Conservation (phyloP, 1,139 yeast genomes). For the Saccharomyces hybrid region DNA sequence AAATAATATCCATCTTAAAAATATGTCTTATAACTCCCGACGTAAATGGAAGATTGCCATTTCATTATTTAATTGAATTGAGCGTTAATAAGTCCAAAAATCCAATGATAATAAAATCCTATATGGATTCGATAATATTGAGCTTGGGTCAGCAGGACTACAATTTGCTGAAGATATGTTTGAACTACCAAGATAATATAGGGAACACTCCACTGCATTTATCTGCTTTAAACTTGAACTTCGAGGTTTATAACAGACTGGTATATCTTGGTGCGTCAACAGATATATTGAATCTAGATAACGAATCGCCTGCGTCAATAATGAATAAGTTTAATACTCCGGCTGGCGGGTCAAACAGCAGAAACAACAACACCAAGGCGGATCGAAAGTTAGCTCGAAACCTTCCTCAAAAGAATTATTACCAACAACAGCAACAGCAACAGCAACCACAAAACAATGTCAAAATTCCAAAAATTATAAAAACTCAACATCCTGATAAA, state of each 20-base stretch:
- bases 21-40: constrained; percentile 68
- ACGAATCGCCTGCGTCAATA: constrained; percentile 28
- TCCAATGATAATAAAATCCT: constrained; percentile 33
- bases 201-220: constrained; percentile 66
- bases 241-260: constrained; percentile 27
- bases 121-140: constrained; percentile 34
- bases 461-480: neutral
- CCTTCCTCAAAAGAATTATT: neutral
- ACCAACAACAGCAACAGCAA: constrained; percentile 9
- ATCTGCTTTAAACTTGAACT: constrained; percentile 36
- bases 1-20: constrained; percentile 61
- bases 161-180: constrained; percentile 49
- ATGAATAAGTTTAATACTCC: constrained; percentile 31
- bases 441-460: constrained; percentile 3
- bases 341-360: constrained; percentile 3
- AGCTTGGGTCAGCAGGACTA: constrained; percentile 32
- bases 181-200: constrained; percentile 60
- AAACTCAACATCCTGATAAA: neutral
- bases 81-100: constrained; percentile 45
- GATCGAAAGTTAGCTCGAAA: neutral
- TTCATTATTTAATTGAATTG: constrained; percentile 64
- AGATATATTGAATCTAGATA: constrained; percentile 23
- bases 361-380: constrained; percentile 5
- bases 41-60: constrained; percentile 60
- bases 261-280: constrained; percentile 28